Percentiles rank a stretch among this genome's conserved stretches.
These are phyloP conservation scores for Stachybotrys chlorohalonatus DNA, from an alignment of 2,329 filamentous ascomycete genomes.

Conservation along the genomic window DNA sequence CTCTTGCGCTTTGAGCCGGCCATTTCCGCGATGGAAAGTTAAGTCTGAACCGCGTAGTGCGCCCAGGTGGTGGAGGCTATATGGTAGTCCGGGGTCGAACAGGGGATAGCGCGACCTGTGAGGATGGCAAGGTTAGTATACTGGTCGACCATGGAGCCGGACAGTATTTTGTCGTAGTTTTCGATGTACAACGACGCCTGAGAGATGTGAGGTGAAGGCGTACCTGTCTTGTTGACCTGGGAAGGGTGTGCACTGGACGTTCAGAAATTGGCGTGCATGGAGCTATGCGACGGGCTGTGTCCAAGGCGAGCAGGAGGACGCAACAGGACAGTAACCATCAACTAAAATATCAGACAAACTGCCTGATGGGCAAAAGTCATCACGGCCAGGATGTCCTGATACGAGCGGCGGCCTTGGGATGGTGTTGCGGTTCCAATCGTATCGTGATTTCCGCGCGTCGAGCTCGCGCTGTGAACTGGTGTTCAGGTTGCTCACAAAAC, in stretches of 20 bases:
- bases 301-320: not conserved
- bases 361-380: not conserved
- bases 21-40: constrained; percentile 12
- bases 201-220: too few relatives aligned
- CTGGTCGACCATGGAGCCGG: too few relatives aligned
- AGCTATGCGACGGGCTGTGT: not conserved
- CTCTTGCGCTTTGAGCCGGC: constrained; percentile 44
- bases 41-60: not conserved
- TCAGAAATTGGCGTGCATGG: not conserved
- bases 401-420: not conserved
- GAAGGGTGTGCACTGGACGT: not conserved
- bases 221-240: not conserved
- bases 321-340: too few relatives aligned
- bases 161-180: too few relatives aligned
- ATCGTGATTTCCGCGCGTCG: not conserved
- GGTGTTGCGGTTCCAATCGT: not conserved
- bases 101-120: not conserved
- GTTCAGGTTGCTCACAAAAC: not conserved
- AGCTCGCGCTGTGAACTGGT: not conserved
- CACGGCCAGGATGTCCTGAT: not conserved
- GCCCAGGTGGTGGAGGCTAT: too few relatives aligned
- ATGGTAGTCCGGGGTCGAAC: not conserved
- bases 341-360: too few relatives aligned
- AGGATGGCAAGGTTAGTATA: not conserved
- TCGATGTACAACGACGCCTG: too few relatives aligned